These are phyloP conservation scores for Acanthochlamys bracteata DNA, from an alignment of 106 monocot genomes.

Conservation along the genomic window DNA sequence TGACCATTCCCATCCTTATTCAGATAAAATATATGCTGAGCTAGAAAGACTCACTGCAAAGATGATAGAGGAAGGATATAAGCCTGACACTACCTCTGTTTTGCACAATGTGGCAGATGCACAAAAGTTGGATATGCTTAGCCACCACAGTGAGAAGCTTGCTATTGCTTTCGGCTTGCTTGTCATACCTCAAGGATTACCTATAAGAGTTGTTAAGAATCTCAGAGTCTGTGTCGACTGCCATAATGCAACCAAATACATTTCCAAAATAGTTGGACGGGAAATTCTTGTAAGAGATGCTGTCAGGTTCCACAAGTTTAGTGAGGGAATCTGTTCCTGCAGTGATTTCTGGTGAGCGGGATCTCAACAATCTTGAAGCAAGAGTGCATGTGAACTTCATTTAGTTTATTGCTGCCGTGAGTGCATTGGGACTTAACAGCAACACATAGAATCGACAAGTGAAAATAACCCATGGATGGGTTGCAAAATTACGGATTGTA, in stretches of 20 bases:
- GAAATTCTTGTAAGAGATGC: constrained; percentile 82
- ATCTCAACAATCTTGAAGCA: too few relatives aligned
- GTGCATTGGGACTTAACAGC: too few relatives aligned
- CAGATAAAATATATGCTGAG: constrained; percentile 52
- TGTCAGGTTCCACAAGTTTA: constrained; percentile 66
- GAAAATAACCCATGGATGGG: too few relatives aligned
- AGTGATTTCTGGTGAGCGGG: constrained; percentile 82
- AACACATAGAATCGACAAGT: too few relatives aligned
- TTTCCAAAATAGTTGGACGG: constrained; percentile 57
- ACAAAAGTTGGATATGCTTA: constrained; percentile 59
- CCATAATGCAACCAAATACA: constrained; percentile 58
- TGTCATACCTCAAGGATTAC: constrained; percentile 41
- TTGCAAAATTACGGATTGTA: too few relatives aligned
- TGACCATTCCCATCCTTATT: constrained; percentile 48
- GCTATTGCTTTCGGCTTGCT: constrained; percentile 78
- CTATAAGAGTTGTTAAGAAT: constrained; percentile 68
- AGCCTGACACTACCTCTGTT: constrained; percentile 42
- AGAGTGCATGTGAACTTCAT: too few relatives aligned
- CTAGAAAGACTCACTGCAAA: constrained; percentile 30
- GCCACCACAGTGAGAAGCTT: constrained; percentile 77
- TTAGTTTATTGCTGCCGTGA: too few relatives aligned
- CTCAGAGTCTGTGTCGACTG: constrained; percentile 72
- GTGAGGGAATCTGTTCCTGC: constrained; percentile 60
- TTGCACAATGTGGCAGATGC: constrained; percentile 52
- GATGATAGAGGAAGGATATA: constrained; percentile 51